Evolutionary conservation across 495 filamentous ascomycete genomes (phyloP), one percentile per base, ranked within the genome.

Genomic region (Hyaloscypha bicolor): DNA sequence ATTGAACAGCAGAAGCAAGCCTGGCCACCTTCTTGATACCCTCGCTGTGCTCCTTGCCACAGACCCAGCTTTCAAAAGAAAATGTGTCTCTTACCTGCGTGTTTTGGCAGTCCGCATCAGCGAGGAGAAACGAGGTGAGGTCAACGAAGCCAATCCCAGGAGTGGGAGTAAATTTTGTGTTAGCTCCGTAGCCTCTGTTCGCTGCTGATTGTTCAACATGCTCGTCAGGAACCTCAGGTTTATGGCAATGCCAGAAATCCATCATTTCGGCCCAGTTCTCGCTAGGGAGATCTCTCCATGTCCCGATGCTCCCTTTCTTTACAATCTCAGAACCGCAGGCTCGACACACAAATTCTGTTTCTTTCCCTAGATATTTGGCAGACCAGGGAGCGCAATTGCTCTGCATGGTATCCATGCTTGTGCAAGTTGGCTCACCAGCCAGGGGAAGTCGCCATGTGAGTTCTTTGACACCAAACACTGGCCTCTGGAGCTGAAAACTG

Each of bases 211-310:
- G 78, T 51, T 76, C 66, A 9, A 75, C 77, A 69, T 81, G 14
- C n/a, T 29, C 48, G 55, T 63, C 53, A 32, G 77, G 65, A 32
- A 75, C 22, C 63, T 87, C 79, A 53, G 93, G 95, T 74, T 97
- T 98, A 76, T 99, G 95, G 74, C 95, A 99, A 77, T 99, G 95
- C 95, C 95, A 99, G 71, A 97, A 97, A 75, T 99, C 95, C 95
- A 99, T 99, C 96, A 98, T 97, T 77, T 99, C 95, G 2, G 94
- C 95, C 95, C 95, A 99, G 72, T 96, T 95, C 66, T 94, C 93
- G 70, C 92, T 96, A 1, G 95, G 95, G 5, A 99, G 82, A 72
- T 98, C 93, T 77, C 94, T 97, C 95, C 96, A 99, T n/a, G 76
- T 78, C 70, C 77, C 77, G 31, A 90, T 72, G 5, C 58, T 70